Conservation (phyloP, 2,329 filamentous ascomycete genomes). For the Cladosporium halotolerans region DNA sequence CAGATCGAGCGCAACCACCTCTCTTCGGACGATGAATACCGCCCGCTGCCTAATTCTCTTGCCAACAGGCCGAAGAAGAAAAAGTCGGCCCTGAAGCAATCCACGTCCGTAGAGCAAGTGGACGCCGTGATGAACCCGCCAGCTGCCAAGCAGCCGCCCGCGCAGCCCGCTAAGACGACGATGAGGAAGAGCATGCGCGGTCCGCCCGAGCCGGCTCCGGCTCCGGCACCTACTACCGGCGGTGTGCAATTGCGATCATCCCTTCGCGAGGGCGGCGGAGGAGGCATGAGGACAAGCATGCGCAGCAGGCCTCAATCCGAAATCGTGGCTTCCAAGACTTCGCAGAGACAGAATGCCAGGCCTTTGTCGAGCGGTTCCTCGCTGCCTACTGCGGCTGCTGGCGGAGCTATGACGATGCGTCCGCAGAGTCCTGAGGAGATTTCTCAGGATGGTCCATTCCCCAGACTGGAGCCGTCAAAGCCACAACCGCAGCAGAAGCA, state of each 20-base stretch:
- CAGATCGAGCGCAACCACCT: slow-evolving; percentile 52
- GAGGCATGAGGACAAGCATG: slow-evolving; percentile 25
- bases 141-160: slow-evolving; percentile 11
- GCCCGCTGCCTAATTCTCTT: slow-evolving; percentile 12
- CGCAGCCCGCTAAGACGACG: slow-evolving; percentile 21
- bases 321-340: background rate
- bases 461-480: background rate
- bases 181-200: slow-evolving; percentile 36
- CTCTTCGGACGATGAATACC: slow-evolving; percentile 25
- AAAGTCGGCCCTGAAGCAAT: slow-evolving; percentile 28
- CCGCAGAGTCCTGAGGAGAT: slow-evolving; percentile 11
- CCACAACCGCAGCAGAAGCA: no score
- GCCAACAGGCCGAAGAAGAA: slow-evolving; percentile 36
- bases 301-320: slow-evolving; percentile 15
- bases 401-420: background rate
- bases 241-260: slow-evolving; percentile 15
- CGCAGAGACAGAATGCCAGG: slow-evolving; percentile 34
- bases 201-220: slow-evolving; percentile 20
- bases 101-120: background rate
- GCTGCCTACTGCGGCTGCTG: slow-evolving; percentile 12
- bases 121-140: background rate
- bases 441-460: slow-evolving; percentile 3
- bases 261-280: slow-evolving; percentile 14
- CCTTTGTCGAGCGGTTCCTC: slow-evolving; percentile 11
- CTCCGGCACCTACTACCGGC: slow-evolving; percentile 4